Evolutionary conservation across 352 stramenopile genomes (phyloP).

Genomic region (Peronospora destructor): DNA sequence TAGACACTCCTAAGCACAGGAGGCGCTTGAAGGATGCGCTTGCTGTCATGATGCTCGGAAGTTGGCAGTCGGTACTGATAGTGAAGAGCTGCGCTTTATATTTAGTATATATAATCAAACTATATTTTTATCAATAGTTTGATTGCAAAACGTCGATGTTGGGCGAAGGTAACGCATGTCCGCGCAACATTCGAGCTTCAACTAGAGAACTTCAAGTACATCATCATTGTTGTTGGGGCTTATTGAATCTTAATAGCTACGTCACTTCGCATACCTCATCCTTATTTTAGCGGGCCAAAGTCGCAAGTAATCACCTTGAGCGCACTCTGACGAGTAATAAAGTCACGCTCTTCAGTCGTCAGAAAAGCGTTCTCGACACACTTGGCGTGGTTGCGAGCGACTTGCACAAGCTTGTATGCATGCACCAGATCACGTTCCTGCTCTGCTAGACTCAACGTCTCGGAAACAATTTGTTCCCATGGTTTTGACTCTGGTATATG

Average conservation of each 20-base stretch:
- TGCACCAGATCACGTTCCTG: conserved; percentile 32
- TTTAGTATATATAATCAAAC: too few species aligned
- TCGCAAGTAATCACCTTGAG: conserved; percentile 40
- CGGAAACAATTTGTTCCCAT: conserved; percentile 41
- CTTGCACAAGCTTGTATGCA: conserved; percentile 58
- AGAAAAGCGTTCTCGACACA: conserved; percentile 31
- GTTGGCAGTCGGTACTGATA: neutral
- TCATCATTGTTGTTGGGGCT: too few species aligned
- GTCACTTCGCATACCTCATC: neutral
- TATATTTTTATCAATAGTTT: neutral
- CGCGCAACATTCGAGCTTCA: conserved; percentile 14
- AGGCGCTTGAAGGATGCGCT: conserved; percentile 3
- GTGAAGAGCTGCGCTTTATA: conserved; percentile 9
- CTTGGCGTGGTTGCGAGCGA: conserved; percentile 28
- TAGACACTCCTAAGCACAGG: conserved; percentile 9
- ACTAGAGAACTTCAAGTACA: too few species aligned
- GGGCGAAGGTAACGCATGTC: conserved; percentile 12
- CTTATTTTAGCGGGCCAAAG: conserved; percentile 16
- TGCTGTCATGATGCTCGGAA: conserved; percentile 5
- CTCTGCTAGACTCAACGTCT: conserved; percentile 33
- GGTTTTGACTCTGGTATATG: conserved; percentile 20
- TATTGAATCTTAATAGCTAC: too few species aligned
- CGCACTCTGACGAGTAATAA: conserved; percentile 33
- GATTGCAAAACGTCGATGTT: conserved; percentile 1
- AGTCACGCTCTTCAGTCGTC: conserved; percentile 34